Conservation (phyloP, 257 asterid species). For the Ilex asprella region DNA sequence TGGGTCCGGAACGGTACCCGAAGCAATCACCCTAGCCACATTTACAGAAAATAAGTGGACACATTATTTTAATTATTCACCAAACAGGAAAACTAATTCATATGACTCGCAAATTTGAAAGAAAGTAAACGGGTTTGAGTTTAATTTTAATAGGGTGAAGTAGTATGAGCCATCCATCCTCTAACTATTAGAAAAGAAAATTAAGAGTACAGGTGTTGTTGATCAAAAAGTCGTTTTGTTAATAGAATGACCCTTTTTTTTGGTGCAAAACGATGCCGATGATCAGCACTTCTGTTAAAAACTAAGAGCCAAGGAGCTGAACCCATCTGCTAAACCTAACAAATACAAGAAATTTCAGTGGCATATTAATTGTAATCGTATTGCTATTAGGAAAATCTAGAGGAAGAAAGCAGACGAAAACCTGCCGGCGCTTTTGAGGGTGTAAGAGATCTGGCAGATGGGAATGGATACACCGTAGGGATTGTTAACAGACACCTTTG, state of each 20-base stretch:
- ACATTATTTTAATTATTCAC: no score
- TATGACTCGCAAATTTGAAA: background rate
- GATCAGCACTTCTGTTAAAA: no score
- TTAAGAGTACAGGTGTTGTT: no score
- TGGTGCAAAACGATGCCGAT: no score
- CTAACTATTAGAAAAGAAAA: no score
- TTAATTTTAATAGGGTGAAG: no score
- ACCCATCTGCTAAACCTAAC: no score
- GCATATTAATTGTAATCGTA: background rate
- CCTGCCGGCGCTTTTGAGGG: constrained; percentile 59
- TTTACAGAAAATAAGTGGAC: background rate
- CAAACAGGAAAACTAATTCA: background rate
- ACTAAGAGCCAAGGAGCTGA: no score
- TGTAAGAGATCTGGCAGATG: constrained; percentile 54
- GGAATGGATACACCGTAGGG: constrained; percentile 61
- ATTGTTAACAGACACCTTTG: constrained; percentile 45
- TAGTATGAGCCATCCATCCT: no score
- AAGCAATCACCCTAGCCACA: constrained; percentile 42
- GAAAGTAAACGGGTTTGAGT: background rate
- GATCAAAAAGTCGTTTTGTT: no score
- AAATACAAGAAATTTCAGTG: background rate
- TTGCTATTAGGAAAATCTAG: background rate
- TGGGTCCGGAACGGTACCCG: constrained; percentile 71
- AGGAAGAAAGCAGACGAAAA: background rate
- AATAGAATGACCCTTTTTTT: no score